A percentile compares a stretch with the other conserved stretches of the same genome.
phyloP scores from a whole-genome alignment of 768 basidiomycete species.

The Wakefieldia striispora region DNA sequence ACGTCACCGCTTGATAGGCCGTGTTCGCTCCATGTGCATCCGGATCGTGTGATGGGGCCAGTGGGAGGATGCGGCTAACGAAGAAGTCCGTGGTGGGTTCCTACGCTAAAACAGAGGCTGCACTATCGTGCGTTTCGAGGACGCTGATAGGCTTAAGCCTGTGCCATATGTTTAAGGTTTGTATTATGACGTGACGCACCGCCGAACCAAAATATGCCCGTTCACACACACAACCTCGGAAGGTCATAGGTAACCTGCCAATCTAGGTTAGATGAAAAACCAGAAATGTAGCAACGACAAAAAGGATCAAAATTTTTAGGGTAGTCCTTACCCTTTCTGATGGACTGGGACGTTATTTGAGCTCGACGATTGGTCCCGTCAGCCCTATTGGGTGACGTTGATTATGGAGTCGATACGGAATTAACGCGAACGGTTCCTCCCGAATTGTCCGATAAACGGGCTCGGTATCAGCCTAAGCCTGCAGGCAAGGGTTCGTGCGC shows the following conservation, averaged over 20 bases:
- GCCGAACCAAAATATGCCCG: constrained; percentile 1
- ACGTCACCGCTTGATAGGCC: no score
- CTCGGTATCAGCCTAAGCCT: not conserved
- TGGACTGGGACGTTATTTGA: not conserved
- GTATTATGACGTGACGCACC: constrained; percentile 8
- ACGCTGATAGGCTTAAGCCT: no score
- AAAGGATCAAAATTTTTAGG: constrained; percentile 10
- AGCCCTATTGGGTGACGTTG: not conserved
- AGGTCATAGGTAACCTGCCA: constrained; percentile 3
- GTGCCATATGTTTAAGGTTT: constrained; percentile 6
- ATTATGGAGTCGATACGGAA: constrained; percentile 4
- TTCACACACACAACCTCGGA: constrained; percentile 14
- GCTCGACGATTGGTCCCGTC: no score
- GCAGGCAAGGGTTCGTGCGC: not conserved
- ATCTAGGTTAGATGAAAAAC: constrained; percentile 25
- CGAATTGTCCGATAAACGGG: not conserved
- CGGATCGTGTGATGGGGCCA: no score
- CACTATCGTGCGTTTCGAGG: no score
- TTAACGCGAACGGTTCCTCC: constrained; percentile 5
- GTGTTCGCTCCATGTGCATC: no score
- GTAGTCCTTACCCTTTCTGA: constrained; percentile 3
- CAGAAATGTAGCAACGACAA: constrained; percentile 2
- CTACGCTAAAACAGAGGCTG: no score
- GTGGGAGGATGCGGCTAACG: no score
- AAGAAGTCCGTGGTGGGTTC: no score